Evolutionary conservation across 352 stramenopile species (phyloP), one percentile per base, ranked within the genome.

Genomic region (Phytophthora podocarpi): DNA sequence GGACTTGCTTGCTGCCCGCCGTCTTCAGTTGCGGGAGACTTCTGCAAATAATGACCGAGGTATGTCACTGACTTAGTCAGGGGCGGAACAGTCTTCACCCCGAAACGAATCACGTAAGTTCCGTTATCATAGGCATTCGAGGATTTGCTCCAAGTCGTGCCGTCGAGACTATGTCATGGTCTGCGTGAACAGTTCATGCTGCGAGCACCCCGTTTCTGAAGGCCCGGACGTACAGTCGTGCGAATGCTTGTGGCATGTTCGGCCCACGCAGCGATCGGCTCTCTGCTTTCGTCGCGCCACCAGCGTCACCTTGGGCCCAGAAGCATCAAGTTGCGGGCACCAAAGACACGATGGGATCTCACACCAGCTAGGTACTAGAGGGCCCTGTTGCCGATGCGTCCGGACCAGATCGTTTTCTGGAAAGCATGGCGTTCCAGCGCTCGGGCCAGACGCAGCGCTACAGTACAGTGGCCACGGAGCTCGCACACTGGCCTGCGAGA

Each of bases 131-230:
- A 7, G n/a, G n/a, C 43, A 10, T 11, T 11, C 23, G 18, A 10
- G 31, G 21, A 55, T 45, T 55, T 55, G 47, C 32, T 7, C 21
- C 9, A 20, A 40, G 23, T 67, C 28, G 59, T 62, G 41, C 15
- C 41, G 24, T 67, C 35, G 42, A 35, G 13, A 43, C 11, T 3
- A n/a, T 20, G 2, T 13, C 28, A 28, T 39, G n/a, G n/a, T n/a
- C n/a, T n/a, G n/a, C n/a, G n/a, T n/a, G n/a, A n/a, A n/a, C n/a
- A n/a, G 40, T 64, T 42, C 55, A 48, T 16, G 18, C n/a, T n/a
- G 18, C 26, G 24, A 46, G 15, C 43, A 42, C 36, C 59, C 59
- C 51, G 63, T 68, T 67, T 62, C 51, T 67, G 59, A 61, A 26
- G 47, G 40, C 4, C 27, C 31, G 54, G 54, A 63, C n/a, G n/a